Base-by-base conservation (phyloP, 768 basidiomycete genomes). In the Amanita brunnescens region DNA sequence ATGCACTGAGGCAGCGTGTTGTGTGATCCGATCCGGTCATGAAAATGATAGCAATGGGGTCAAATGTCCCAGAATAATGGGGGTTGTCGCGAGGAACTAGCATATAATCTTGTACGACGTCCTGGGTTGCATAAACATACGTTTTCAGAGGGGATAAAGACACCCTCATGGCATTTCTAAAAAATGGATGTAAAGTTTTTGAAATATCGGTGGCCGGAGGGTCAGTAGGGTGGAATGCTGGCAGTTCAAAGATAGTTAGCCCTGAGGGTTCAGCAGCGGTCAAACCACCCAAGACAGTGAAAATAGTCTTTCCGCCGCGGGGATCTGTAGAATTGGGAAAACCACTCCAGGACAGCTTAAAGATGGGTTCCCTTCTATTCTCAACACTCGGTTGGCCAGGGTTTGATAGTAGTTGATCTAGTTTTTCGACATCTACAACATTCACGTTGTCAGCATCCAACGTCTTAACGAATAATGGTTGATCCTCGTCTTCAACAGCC, bases 271-370 rank as follows among this genome's bases (percentile, higher is more conserved):
- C 78, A 24, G 68, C 70, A 1, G 67, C 54, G n/a, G 70, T 63
- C 32, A 80, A 70, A 0, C 92, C 92, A n/a, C 92, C 92, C 8
- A 95, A 74, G 18, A 93, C 69, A 1, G 85, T 74, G 3, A 95
- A 67, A 1, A 80, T 70, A 0, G 91, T 91, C 42, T 80, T 77
- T n/a, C 82, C 87, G 37, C 86, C 74, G 60, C 82, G 67, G 44
- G 80, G 73, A 70, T 84, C 81, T 3, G 73, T 60, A 1, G 80
- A 79, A 59, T 84, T 81, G 0, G 83, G 70, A 64, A 85, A 91
- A 1, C 79, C 77, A 51, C 85, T 87, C 92, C 91, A 96, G 0
- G 85, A 71, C 5, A 94, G 70, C 62, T 88, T 92, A 74, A 87
- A 91, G 30, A 96, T 79, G 3, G 92, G 88, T 59, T 93, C 91